Conservation (phyloP, 2,329 filamentous ascomycete species). For the Scytalidium sp. region DNA sequence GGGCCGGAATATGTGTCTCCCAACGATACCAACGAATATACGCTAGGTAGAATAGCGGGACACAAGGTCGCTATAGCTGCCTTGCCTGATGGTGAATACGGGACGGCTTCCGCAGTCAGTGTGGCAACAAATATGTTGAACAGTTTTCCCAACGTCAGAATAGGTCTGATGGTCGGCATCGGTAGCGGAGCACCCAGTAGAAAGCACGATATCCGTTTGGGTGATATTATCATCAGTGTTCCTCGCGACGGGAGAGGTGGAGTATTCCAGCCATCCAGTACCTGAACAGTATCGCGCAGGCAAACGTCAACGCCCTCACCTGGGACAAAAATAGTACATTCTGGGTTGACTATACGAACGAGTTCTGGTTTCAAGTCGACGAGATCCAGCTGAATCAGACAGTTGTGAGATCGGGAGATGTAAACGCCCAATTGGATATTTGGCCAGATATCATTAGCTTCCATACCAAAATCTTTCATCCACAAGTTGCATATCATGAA, state of each 20-base stretch:
- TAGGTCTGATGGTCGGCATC: conserved; percentile 21
- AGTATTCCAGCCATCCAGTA: conserved; percentile 1
- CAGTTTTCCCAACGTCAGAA: conserved; percentile 16
- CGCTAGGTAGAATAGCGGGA: conserved; percentile 23
- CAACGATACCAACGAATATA: conserved; percentile 24
- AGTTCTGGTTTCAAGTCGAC: too few relatives aligned
- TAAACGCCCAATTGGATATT: too few relatives aligned
- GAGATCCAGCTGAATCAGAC: too few relatives aligned
- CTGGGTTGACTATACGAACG: too few relatives aligned
- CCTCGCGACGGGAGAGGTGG: conserved; percentile 14
- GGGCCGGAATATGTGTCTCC: conserved; percentile 14
- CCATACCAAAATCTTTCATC: too few relatives aligned
- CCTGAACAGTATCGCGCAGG: too few relatives aligned
- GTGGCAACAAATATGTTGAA: conserved; percentile 14
- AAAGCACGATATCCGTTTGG: conserved; percentile 24
- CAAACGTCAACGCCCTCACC: too few relatives aligned
- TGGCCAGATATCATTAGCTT: too few relatives aligned
- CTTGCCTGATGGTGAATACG: conserved; percentile 20
- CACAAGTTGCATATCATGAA: too few relatives aligned
- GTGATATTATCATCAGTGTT: conserved; percentile 27
- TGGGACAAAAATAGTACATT: too few relatives aligned
- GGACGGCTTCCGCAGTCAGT: conserved; percentile 14
- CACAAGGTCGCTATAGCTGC: conserved; percentile 31
- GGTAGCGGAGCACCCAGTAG: conserved; percentile 17
- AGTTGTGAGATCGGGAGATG: too few relatives aligned